Conservation (phyloP, 192 early-diverging fungal genomes). For the Backusella westeae region DNA sequence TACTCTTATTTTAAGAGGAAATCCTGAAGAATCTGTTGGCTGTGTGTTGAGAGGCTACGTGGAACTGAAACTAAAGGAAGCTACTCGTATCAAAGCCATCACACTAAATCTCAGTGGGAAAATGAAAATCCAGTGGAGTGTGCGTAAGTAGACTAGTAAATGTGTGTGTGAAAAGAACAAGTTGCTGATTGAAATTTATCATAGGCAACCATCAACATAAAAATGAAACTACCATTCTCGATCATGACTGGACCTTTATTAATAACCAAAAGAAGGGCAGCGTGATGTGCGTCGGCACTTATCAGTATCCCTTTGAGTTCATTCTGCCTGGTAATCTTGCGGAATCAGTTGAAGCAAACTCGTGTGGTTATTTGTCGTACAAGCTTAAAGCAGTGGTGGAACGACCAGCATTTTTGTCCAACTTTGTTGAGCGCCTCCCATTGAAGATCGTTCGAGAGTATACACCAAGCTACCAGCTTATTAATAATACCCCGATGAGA, state of each 20-base stretch:
- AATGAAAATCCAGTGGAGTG: slow-evolving; percentile 46
- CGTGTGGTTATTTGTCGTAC: slow-evolving; percentile 48
- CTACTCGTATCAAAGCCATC: slow-evolving; percentile 48
- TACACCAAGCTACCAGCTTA: slow-evolving; percentile 31
- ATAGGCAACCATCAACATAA: slow-evolving; percentile 16
- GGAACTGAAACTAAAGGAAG: slow-evolving; percentile 42
- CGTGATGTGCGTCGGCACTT: slow-evolving; percentile 30
- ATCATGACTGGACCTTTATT: slow-evolving; percentile 59
- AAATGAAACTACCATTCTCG: slow-evolving; percentile 38
- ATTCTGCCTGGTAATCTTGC: slow-evolving; percentile 54
- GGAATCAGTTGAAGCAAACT: slow-evolving; percentile 50
- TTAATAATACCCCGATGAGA: slow-evolving; percentile 39
- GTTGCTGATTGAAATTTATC: not conserved
- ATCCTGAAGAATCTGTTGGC: slow-evolving; percentile 38
- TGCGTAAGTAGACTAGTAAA: slow-evolving; percentile 24
- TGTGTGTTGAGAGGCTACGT: slow-evolving; percentile 54
- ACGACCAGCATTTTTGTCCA: slow-evolving; percentile 50
- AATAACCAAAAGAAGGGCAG: slow-evolving; percentile 36
- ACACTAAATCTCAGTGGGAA: slow-evolving; percentile 48
- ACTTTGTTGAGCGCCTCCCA: slow-evolving; percentile 29
- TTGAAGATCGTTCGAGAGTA: slow-evolving; percentile 47
- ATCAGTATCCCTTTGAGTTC: slow-evolving; percentile 56
- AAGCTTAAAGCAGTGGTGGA: slow-evolving; percentile 50
- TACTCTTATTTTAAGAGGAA: slow-evolving; percentile 36
- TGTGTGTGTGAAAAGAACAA: not conserved